Conservation (phyloP, 495 filamentous ascomycete species). For the Trichoderma asperelloides region DNA sequence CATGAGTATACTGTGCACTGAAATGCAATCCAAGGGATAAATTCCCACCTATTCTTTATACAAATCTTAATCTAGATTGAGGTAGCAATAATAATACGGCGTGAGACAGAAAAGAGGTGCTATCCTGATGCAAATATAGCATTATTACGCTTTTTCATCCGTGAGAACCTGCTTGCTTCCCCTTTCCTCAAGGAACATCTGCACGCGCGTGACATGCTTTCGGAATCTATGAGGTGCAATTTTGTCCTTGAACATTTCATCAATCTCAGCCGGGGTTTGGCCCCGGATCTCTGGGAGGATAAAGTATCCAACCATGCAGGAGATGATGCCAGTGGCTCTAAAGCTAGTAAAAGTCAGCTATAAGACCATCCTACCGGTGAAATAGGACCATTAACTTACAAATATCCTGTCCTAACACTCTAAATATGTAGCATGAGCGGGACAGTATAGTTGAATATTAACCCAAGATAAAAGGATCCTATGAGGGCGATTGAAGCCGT, state of each 20-base stretch:
- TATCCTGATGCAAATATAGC: no score
- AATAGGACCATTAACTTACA: slow-evolving; percentile 1
- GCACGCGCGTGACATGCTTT: slow-evolving; percentile 10
- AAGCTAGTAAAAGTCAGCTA: slow-evolving; percentile 19
- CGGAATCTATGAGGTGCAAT: slow-evolving; percentile 7
- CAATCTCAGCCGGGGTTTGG: slow-evolving; percentile 31
- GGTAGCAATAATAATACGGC: no score
- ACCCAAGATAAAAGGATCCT: slow-evolving; percentile 8
- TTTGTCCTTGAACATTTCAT: slow-evolving; percentile 25
- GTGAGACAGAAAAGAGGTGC: no score
- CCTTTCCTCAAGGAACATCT: slow-evolving; percentile 8
- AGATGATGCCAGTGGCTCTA: slow-evolving; percentile 23
- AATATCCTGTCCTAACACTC: slow-evolving; percentile 5
- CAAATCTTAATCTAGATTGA: no score
- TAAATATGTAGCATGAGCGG: slow-evolving; percentile 5
- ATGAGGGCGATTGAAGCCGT: slow-evolving; percentile 6
- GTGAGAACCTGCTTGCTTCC: no score
- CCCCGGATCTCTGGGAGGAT: slow-evolving; percentile 30
- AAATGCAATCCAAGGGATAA: no score
- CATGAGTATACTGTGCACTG: no score
- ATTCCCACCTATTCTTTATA: no score
- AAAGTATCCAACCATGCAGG: slow-evolving; percentile 30
- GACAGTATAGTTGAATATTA: slow-evolving; percentile 10
- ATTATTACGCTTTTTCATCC: no score
- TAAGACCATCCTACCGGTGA: not conserved